Percentiles rank a stretch among this genome's conserved stretches.
Evolutionary conservation across 192 early-diverging fungal genomes (phyloP).

Genomic region (Dissophora globulifera): DNA sequence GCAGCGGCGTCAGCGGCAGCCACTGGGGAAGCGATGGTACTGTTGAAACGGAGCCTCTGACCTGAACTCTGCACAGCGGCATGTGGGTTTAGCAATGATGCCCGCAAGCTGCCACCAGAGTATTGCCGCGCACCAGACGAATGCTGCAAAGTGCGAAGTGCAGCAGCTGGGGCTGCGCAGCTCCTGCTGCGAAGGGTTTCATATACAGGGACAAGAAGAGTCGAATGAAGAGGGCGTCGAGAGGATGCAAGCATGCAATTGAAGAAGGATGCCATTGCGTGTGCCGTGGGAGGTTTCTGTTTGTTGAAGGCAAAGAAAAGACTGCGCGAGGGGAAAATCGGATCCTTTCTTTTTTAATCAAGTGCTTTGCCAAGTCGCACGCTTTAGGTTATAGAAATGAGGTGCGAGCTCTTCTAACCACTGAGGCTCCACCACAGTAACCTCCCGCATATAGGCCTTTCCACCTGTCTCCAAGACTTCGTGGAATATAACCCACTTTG

Average conservation of each 20-base stretch:
- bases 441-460: constrained; percentile 97
- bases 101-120: too few relatives aligned
- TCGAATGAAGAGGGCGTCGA: neutral
- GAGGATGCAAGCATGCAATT: neutral
- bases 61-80: neutral
- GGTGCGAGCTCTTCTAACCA: constrained; percentile 98
- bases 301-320: too few relatives aligned
- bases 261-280: neutral
- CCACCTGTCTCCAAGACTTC: constrained; percentile 91
- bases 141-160: neutral
- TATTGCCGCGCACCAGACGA: too few relatives aligned
- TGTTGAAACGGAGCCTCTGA: constrained; percentile 8
- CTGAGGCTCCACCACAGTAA: constrained; percentile 90
- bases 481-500: constrained; percentile 96
- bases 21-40: constrained; percentile 6
- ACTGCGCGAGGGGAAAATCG: too few relatives aligned
- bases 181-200: neutral
- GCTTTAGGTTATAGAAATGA: constrained; percentile 78
- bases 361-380: too few relatives aligned
- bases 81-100: too few relatives aligned
- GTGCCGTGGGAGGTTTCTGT: too few relatives aligned
- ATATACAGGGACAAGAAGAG: neutral
- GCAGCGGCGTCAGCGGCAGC: neutral
- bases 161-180: constrained; percentile 1
- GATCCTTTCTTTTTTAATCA: too few relatives aligned